Percentiles rank a stretch among this genome's conserved stretches.
Conservation (phyloP, 768 basidiomycete species). For the Filobasidium floriforme region DNA sequence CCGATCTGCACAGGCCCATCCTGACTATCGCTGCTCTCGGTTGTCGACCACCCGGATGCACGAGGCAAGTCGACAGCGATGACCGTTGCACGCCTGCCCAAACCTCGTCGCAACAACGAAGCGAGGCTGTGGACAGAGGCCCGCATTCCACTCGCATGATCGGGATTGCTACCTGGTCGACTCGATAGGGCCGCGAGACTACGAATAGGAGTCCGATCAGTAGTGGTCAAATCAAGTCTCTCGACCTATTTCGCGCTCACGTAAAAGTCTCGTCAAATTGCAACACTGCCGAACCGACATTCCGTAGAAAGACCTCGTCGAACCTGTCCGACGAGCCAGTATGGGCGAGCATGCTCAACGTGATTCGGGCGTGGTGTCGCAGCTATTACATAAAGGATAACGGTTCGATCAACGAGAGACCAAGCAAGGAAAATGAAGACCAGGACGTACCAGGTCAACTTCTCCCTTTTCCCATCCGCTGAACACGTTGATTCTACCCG, state of each 20-base stretch:
- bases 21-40: slow-evolving; percentile 45
- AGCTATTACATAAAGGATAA: slow-evolving; percentile 51
- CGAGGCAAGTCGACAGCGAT: slow-evolving; percentile 52
- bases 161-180: not conserved
- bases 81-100: slow-evolving; percentile 65
- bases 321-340: slow-evolving; percentile 55
- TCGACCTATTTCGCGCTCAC: slow-evolving; percentile 24
- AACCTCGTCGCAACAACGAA: slow-evolving; percentile 52
- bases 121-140: slow-evolving; percentile 27
- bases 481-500: slow-evolving; percentile 68
- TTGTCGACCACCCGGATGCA: slow-evolving; percentile 17
- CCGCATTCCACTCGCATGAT: not conserved
- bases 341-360: slow-evolving; percentile 59
- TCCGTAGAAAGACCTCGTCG: slow-evolving; percentile 62
- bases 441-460: slow-evolving; percentile 59
- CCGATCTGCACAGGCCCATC: slow-evolving; percentile 57
- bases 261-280: slow-evolving; percentile 58
- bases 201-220: too few species aligned
- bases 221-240: not conserved
- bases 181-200: not conserved
- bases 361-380: slow-evolving; percentile 64
- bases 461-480: slow-evolving; percentile 68
- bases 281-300: slow-evolving; percentile 57
- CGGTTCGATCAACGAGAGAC: slow-evolving; percentile 36
- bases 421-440: not conserved